phyloP scores from a whole-genome alignment of 2,329 filamentous ascomycete species.

The Teratosphaeria epicoccoides region DNA sequence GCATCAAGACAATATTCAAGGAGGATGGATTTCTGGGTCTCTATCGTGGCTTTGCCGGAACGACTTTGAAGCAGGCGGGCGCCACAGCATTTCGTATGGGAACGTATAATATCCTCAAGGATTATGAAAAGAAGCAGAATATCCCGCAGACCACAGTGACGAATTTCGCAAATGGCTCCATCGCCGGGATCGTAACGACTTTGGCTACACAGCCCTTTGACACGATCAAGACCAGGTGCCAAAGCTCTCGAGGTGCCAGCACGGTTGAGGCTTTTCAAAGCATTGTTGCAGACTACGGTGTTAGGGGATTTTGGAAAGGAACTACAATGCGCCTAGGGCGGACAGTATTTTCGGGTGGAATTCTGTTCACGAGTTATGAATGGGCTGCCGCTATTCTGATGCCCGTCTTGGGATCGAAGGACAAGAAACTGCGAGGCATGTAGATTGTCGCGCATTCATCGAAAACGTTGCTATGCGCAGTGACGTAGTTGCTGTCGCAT shows the following conservation, averaged over 20 bases:
- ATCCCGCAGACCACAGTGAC: constrained; percentile 41
- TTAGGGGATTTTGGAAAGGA: constrained; percentile 55
- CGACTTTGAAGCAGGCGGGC: constrained; percentile 52
- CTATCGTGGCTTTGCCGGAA: constrained; percentile 50
- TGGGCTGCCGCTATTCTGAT: constrained; percentile 41
- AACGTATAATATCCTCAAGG: constrained; percentile 52
- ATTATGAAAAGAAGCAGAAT: constrained; percentile 38
- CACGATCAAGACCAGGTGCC: constrained; percentile 52
- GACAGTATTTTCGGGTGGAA: constrained; percentile 55
- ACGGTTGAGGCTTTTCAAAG: constrained; percentile 47
- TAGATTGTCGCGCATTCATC: background rate
- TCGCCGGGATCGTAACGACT: constrained; percentile 52
- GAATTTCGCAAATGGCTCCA: constrained; percentile 52
- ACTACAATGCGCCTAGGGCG: constrained; percentile 57
- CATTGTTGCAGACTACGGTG: constrained; percentile 46
- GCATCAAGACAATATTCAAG: constrained; percentile 37
- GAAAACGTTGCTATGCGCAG: background rate
- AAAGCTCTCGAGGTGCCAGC: constrained; percentile 48
- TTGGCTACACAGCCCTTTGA: constrained; percentile 52
- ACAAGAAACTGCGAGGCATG: background rate
- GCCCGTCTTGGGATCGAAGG: constrained; percentile 1
- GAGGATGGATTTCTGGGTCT: constrained; percentile 45
- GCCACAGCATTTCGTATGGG: constrained; percentile 54
- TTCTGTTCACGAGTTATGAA: constrained; percentile 54
- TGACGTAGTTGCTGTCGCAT: background rate